Evolutionary conservation across 139 green algal genomes (phyloP), one percentile per base, ranked within the genome.

Genomic region (Coelastrella sp.): DNA sequence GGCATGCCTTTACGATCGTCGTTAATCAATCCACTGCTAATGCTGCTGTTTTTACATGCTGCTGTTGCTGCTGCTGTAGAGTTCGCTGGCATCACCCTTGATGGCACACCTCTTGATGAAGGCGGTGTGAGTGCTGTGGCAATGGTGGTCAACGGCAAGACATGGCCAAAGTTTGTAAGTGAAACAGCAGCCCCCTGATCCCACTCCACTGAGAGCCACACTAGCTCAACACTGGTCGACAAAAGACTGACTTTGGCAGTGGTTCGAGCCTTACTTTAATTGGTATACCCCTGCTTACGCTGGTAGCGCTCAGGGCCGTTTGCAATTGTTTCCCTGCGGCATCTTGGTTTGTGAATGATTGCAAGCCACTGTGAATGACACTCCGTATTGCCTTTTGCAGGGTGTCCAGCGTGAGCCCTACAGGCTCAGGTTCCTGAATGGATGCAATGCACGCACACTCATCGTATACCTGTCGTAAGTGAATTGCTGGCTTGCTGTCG

Each of bases 361-460:
- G 32, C 32, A 47, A 47, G 32, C 32, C 32, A 47, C 32, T 47
- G 32, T 47, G 32, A 32, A 19, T 58, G 11, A 5, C 32, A 8
- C 59, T 19, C 3, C 0, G 4, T 64, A 54, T 13, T 90, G 58
- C 85, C 83, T 56, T 5, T 61, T 57, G 83, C 6, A 90, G 73
- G 16, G n/a, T 54, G 73, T 90, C 6, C 19, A 7, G 73, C 8
- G 0, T 13, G 57, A 0, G 73, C 73, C n/a, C 57, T 90, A 90
- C 85, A 32, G 85, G 47, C 85, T 90, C 20, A 58, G 85, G 14
- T 20, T 90, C 3, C 85, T 90, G 57, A 90, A 90, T 16, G 85
- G 85, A 73, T 83, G 57, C 85, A 90, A 90, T 59, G 58, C 85
- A 8, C 77, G 77, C 5, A 83, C 77, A 22, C 54, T 83, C 47